Evolutionary conservation across 306 rosid species (phyloP).

Genomic region (Fragaria iinumae): DNA sequence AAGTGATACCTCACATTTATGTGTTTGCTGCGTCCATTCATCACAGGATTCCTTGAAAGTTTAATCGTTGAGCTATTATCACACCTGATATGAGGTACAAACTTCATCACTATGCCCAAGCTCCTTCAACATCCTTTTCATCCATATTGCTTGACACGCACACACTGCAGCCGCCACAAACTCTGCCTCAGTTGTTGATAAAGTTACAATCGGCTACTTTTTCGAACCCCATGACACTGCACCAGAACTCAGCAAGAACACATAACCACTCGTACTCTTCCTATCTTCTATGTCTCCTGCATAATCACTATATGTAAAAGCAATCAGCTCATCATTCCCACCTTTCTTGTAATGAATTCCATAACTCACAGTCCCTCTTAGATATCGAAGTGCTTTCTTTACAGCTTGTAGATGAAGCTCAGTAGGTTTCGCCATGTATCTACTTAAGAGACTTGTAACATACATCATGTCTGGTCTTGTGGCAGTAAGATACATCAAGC

Average conservation of each 20-base stretch:
- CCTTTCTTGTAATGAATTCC: background rate
- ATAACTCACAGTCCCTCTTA: background rate
- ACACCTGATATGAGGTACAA: background rate
- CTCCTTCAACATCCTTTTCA: background rate
- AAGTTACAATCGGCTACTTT: background rate
- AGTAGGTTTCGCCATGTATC: background rate
- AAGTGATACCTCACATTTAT: conserved; percentile 2
- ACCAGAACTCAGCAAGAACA: background rate
- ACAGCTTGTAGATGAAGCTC: background rate
- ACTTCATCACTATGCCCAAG: background rate
- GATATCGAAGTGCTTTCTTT: background rate
- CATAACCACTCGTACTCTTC: background rate
- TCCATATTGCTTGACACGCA: too few species aligned
- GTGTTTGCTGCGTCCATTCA: conserved; percentile 3
- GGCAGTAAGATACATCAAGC: conserved; percentile 1
- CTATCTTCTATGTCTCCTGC: too few species aligned
- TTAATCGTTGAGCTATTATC: background rate
- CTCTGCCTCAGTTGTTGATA: background rate
- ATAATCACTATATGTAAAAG: background rate
- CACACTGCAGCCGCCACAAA: too few species aligned
- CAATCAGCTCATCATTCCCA: background rate
- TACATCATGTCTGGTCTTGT: too few species aligned
- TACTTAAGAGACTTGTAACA: background rate
- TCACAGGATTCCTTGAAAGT: background rate
- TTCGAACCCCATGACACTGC: background rate